Evolutionary conservation across 305 asterid genomes (phyloP).

Genomic region (Plantago lanceolata): DNA sequence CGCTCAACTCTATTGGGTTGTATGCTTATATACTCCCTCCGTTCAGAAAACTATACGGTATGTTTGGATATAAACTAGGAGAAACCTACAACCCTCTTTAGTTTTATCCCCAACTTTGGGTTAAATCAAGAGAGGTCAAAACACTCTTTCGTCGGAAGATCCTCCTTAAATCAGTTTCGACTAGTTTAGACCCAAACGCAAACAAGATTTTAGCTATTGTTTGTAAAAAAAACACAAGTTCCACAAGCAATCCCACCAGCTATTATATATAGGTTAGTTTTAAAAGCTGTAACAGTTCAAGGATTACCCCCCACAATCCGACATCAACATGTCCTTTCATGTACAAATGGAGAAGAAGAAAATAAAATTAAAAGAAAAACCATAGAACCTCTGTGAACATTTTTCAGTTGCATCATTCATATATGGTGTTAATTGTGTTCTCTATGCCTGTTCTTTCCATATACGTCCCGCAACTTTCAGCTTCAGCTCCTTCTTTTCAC

Average conservation of each 20-base stretch:
- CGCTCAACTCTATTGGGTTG: no score
- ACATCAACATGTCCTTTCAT: conserved; percentile 26
- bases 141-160: no score
- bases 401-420: conserved; percentile 15
- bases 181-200: no score
- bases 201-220: background rate
- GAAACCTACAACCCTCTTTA: no score
- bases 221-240: background rate
- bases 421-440: background rate
- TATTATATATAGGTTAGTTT: conserved; percentile 21
- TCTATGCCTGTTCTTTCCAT: conserved; percentile 54
- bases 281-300: conserved; percentile 13
- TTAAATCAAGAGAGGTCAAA: no score
- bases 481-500: conserved; percentile 63
- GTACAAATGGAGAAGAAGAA: conserved; percentile 18
- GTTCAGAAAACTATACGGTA: no score
- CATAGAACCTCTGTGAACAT: background rate
- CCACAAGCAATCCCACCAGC: conserved; percentile 17
- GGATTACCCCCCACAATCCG: conserved; percentile 13
- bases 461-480: conserved; percentile 64
- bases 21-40: no score
- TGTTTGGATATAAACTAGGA: no score
- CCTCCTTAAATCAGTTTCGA: no score
- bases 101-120: no score
- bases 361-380: background rate